phyloP scores from a whole-genome alignment of 164 flowering plant species.

The Magnolia officinalis region DNA sequence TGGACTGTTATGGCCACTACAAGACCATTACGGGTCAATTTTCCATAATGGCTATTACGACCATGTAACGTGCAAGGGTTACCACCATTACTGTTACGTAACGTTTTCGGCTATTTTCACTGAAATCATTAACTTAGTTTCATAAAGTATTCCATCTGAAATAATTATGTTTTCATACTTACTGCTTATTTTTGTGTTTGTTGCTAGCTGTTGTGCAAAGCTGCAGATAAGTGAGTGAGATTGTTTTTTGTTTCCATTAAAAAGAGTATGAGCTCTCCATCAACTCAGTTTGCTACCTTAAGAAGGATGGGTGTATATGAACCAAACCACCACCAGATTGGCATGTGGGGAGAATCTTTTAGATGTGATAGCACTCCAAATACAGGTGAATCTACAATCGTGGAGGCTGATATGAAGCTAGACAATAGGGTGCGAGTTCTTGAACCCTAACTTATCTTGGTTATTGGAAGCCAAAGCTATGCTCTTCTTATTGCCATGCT shows the following conservation, averaged over 20 bases:
- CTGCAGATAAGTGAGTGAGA: conserved; percentile 3
- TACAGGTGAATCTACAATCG: conserved; percentile 37
- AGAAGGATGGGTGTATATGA: conserved; percentile 71
- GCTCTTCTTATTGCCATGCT: background rate
- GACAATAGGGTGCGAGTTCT: conserved; percentile 53
- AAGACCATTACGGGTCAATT: too few species aligned
- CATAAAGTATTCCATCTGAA: background rate
- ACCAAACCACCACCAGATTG: conserved; percentile 64
- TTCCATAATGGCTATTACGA: too few species aligned
- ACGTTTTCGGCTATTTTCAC: background rate
- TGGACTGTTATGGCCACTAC: too few species aligned
- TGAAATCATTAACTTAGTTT: background rate
- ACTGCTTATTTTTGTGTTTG: background rate
- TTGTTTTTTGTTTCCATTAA: conserved; percentile 11
- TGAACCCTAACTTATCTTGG: conserved; percentile 1
- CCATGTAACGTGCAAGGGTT: too few species aligned
- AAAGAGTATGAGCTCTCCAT: conserved; percentile 60
- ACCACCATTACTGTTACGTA: too few species aligned
- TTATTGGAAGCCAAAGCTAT: background rate
- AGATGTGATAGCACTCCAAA: conserved; percentile 42
- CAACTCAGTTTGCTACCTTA: conserved; percentile 64
- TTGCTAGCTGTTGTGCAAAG: background rate
- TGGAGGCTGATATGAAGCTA: conserved; percentile 46
- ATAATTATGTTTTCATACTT: background rate
- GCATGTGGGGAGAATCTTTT: conserved; percentile 70